Base-by-base conservation (phyloP, 352 stramenopile species). In the Phytophthora pinifolia region DNA sequence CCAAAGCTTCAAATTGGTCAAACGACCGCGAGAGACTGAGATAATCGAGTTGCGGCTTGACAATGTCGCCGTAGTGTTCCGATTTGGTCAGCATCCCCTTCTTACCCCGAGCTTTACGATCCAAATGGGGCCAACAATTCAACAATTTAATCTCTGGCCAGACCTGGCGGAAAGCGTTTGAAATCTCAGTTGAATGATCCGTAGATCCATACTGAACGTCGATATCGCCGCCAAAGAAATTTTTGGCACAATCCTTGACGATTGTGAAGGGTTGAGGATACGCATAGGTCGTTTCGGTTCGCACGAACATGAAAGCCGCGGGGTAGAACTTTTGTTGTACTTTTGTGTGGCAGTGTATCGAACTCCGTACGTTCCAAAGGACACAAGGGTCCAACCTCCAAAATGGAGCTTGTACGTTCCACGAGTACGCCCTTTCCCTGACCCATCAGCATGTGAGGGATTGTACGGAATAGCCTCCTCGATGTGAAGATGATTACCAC, bases 331-430 rank as follows among this genome's bases (percentile, higher is more conserved):
- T 54, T 6, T 62, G 36, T 6, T 54, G 14, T 55, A 54, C 20
- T 37, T 20, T 6, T 32, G 33, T 3, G 30, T 27, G 3, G 29
- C 25, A 0, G 54, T 62, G 29, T 61, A 55, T n/a, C 43, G 33
- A 7, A 48, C 4, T 10, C 43, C 34, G 20, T 14, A 54, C 9
- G 44, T 50, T 12, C 54, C 45, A 25, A 55, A 54, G 12, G 38
- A 50, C 6, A 56, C 38, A 5, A 56, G 15, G 10, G 34, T 53
- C 18, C 53, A 60, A 17, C 36, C 36, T n/a, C 22, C 31, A 35
- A 62, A 49, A 17, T 50, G 33, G 35, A 51, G 20, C 18, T 54
- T 62, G 31, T 62, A 55, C 3, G 44, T 62, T 17, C 30, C 44
- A 44, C 36, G 0, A 54, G 10, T 2, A 49, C 20, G 9, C 18